Evolutionary conservation across 208 protist species (phyloP).

Genomic region (Trypanosoma congolense): DNA sequence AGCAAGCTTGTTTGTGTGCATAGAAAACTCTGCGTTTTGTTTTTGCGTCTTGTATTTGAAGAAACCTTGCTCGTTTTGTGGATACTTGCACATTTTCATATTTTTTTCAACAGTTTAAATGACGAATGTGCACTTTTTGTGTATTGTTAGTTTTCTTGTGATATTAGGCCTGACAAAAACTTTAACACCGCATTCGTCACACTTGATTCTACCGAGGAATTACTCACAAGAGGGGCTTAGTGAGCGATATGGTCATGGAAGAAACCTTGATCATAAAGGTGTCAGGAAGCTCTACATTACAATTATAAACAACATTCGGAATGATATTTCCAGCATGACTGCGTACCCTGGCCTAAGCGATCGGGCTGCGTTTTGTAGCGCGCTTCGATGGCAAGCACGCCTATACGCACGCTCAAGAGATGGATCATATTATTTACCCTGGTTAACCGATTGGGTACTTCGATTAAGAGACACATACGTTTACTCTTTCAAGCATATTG

Average conservation of each 20-base stretch:
- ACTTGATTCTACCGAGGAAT: conserved; percentile 5
- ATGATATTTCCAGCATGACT: conserved; percentile 2
- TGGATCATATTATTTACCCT: conserved; percentile 20
- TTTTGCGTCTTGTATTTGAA: too few species aligned
- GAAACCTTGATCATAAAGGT: conserved; percentile 37
- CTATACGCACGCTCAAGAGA: conserved; percentile 54
- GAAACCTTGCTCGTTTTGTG: not conserved
- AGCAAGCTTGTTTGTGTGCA: too few species aligned
- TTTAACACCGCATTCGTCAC: conserved; percentile 11
- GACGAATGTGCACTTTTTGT: conserved; percentile 8
- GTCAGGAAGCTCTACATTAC: conserved; percentile 37
- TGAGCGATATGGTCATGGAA: conserved; percentile 25
- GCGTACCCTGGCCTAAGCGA: not conserved
- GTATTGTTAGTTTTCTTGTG: conserved; percentile 8
- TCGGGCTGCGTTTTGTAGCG: conserved; percentile 33
- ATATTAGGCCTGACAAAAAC: conserved; percentile 3
- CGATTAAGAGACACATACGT: conserved; percentile 61
- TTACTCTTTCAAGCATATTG: conserved; percentile 43
- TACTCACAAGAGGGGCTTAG: conserved; percentile 24
- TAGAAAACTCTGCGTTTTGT: too few species aligned
- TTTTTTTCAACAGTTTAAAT: conserved; percentile 7
- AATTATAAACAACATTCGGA: conserved; percentile 29
- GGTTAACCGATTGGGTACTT: conserved; percentile 31
- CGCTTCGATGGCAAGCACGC: conserved; percentile 32
- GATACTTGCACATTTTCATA: conserved; percentile 1